Percentiles rank a stretch among this genome's conserved stretches.
These are phyloP conservation scores for Spirogloea muscicola DNA, from an alignment of 139 green algal genomes.

Conservation along the genomic window DNA sequence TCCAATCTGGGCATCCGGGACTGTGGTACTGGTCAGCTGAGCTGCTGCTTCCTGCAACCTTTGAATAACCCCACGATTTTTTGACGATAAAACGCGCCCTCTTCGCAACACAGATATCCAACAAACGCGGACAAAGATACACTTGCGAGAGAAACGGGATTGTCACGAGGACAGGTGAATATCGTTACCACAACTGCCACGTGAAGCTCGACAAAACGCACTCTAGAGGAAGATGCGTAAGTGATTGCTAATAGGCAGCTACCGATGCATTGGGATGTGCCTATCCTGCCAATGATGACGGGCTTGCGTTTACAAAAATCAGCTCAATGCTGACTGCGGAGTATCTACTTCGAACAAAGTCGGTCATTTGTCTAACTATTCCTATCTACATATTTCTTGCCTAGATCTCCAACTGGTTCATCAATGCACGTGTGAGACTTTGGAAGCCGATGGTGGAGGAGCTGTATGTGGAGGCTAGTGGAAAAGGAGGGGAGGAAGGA, in stretches of 20 bases:
- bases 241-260: too few relatives aligned
- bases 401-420: constrained; percentile 56
- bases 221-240: too few relatives aligned
- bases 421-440: constrained; percentile 52
- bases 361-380: not conserved
- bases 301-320: not conserved
- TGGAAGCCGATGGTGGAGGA: constrained; percentile 52
- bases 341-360: not conserved
- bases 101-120: not conserved
- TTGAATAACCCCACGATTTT: not conserved
- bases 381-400: not conserved
- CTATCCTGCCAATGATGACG: not conserved
- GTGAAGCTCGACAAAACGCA: too few relatives aligned
- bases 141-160: too few relatives aligned
- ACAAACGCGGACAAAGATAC: not conserved
- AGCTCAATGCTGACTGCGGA: not conserved
- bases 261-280: too few relatives aligned
- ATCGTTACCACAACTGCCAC: too few relatives aligned
- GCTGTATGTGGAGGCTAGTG: constrained; percentile 35
- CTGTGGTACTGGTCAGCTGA: not conserved
- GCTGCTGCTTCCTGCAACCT: not conserved
- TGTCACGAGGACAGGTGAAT: too few relatives aligned
- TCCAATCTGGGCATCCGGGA: not conserved
- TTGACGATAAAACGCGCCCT: not conserved
- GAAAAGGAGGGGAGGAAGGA: too few relatives aligned